These are phyloP conservation scores for Sungouiozyma intestinalis DNA, from an alignment of 805 yeast species.

Conservation along the genomic window DNA sequence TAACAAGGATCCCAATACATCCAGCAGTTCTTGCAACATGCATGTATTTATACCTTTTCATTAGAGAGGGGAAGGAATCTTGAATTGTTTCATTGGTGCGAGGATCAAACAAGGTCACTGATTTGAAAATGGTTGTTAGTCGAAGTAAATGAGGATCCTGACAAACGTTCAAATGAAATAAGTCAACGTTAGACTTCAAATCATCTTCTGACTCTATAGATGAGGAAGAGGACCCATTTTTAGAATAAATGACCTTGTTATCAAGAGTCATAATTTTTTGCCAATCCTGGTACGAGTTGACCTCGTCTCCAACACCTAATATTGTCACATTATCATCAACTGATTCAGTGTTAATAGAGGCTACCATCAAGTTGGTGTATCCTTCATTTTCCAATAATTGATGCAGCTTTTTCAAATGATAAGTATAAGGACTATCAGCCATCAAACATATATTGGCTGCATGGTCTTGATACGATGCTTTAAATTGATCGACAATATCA, in stretches of 20 bases:
- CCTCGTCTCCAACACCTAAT: slow-evolving; percentile 29
- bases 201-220: slow-evolving; percentile 8
- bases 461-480: slow-evolving; percentile 31
- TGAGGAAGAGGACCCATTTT: neutral
- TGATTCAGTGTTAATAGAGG: slow-evolving; percentile 30
- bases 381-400: slow-evolving; percentile 20
- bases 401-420: slow-evolving; percentile 34
- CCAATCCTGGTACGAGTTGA: slow-evolving; percentile 1
- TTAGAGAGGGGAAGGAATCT: slow-evolving; percentile 70
- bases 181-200: slow-evolving; percentile 37
- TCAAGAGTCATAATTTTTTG: slow-evolving; percentile 26
- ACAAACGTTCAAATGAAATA: slow-evolving; percentile 67
- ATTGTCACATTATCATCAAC: slow-evolving; percentile 30
- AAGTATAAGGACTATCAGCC: slow-evolving; percentile 64
- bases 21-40: slow-evolving; percentile 85
- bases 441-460: slow-evolving; percentile 46
- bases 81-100: slow-evolving; percentile 19
- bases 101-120: slow-evolving; percentile 44
- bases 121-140: slow-evolving; percentile 58
- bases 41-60: slow-evolving; percentile 78
- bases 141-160: slow-evolving; percentile 70
- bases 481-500: slow-evolving; percentile 32
- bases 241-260: slow-evolving; percentile 23
- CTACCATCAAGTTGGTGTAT: slow-evolving; percentile 30
- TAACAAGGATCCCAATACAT: slow-evolving; percentile 83